Evolutionary conservation across 2,329 filamentous ascomycete species (phyloP).

Genomic region (Colletotrichum sojae): DNA sequence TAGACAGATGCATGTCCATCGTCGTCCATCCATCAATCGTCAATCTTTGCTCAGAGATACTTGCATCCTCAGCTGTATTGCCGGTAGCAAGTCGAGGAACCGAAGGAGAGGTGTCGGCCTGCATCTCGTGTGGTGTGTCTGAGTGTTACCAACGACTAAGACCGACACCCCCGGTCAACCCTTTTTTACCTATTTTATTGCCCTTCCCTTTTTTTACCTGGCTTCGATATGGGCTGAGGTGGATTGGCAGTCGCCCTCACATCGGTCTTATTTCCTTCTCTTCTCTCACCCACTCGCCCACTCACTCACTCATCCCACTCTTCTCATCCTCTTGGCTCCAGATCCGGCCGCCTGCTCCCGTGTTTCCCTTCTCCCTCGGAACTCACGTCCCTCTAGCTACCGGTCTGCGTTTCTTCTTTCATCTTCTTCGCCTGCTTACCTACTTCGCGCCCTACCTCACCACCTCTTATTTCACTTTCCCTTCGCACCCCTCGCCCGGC

Average conservation of each 20-base stretch:
- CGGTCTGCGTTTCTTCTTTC: slow-evolving; percentile 30
- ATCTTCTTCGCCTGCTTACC: slow-evolving; percentile 31
- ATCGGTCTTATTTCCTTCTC: slow-evolving; percentile 6
- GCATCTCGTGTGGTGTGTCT: slow-evolving; percentile 22
- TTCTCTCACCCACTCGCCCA: slow-evolving; percentile 4
- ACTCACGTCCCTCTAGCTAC: slow-evolving; percentile 24
- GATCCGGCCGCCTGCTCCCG: slow-evolving; percentile 23
- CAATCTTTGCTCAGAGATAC: background rate
- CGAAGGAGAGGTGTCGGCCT: slow-evolving; percentile 1
- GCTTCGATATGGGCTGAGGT: slow-evolving; percentile 27
- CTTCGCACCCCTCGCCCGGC: slow-evolving; percentile 4
- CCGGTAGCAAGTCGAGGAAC: background rate
- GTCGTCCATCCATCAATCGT: slow-evolving; percentile 3
- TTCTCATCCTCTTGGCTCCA: slow-evolving; percentile 20
- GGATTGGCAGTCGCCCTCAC: slow-evolving; percentile 8
- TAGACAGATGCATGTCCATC: background rate
- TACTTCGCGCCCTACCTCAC: slow-evolving; percentile 12
- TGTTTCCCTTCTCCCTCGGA: slow-evolving; percentile 31
- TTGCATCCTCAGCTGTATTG: background rate
- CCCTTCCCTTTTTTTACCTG: slow-evolving; percentile 34
- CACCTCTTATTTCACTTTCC: background rate
- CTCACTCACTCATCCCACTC: background rate
- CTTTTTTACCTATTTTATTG: slow-evolving; percentile 31
- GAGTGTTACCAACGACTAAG: slow-evolving; percentile 33
- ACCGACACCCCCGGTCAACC: slow-evolving; percentile 33